Evolutionary conservation across 345 rosid genomes (phyloP).

Genomic region (thale cress (Arabidopsis thaliana)): DNA sequence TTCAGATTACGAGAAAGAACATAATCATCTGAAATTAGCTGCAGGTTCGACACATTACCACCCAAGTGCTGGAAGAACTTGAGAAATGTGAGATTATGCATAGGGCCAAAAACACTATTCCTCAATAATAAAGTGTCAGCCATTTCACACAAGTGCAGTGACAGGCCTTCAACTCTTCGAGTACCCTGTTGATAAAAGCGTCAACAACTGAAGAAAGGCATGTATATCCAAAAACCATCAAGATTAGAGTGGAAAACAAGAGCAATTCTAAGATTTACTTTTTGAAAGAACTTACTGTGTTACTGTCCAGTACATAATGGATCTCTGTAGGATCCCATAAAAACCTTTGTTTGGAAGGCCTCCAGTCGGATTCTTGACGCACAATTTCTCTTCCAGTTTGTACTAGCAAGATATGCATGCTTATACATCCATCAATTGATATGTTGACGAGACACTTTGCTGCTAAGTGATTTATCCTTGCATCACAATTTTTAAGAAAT

Average conservation of each 20-base stretch:
- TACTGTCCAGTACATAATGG: neutral
- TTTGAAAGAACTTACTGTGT: conserved; percentile 27
- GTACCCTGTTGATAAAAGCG: conserved; percentile 27
- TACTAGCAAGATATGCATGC: conserved; percentile 28
- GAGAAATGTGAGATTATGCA: conserved; percentile 11
- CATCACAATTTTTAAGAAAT: no score
- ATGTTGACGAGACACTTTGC: conserved; percentile 24
- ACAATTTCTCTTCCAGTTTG: conserved; percentile 28
- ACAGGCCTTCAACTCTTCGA: conserved; percentile 1
- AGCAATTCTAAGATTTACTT: no score
- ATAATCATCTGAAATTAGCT: no score
- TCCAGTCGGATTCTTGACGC: conserved; percentile 2
- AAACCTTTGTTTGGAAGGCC: neutral
- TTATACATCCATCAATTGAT: neutral
- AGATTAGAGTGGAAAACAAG: no score
- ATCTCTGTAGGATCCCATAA: conserved; percentile 24
- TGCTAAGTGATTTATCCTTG: no score
- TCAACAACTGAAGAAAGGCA: no score
- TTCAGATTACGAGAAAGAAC: no score
- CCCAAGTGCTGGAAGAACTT: conserved; percentile 11
- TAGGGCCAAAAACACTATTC: neutral
- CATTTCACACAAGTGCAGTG: conserved; percentile 21
- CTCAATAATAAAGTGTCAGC: neutral
- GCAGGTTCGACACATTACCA: no score
- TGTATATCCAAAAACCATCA: no score